Evolutionary conservation across 305 asterid species (phyloP), one percentile per base, ranked within the genome.

Genomic region (Fraxinus ornus): DNA sequence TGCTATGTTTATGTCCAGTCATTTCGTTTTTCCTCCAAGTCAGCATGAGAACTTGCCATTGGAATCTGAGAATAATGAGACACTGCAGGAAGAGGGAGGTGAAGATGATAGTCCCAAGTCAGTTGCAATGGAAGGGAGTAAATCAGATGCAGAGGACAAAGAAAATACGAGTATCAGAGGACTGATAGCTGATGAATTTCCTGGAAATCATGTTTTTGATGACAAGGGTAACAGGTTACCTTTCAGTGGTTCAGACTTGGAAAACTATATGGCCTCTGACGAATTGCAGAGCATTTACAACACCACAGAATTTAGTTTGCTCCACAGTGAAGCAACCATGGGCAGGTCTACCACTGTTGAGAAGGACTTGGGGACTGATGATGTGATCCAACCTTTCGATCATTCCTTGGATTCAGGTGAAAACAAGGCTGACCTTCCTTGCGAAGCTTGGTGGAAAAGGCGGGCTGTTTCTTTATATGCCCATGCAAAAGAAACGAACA

Each of bases 371-470:
- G 79, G 52, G 52, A 71, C 41, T 62, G 62, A 81, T 44, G 90
- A 88, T 55, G 66, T 86, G 62, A 47, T 76, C 55, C 91, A 91
- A 37, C 80, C 87, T 49, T 26, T 81, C 49, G 85, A 81, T 77
- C 84, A 83, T 78, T 76, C 68, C 2, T 68, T 33, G 15, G 81
- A 83, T 78, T 80, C 90, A 35, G 79, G 39, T 33, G 89, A 86
- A 66, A 89, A 86, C 82, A 81, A 76, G 70, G 77, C 71, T 74
- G 87, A 87, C 64, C 88, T 83, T 81, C 91, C 94, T 21, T 82
- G 90, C 73, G 89, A 89, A 66, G 88, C 89, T 55, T 88, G 95
- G 95, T 92, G 94, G 95, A 90, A 87, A 87, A 87, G 68, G 78
- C 90, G 70, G 32, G 93, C 92, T 76, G 77, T 74, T 87, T 90